Evolutionary conservation across 179 eudicot species (phyloP), one percentile per base, ranked within the genome.

Genomic region (Silene vulgaris): DNA sequence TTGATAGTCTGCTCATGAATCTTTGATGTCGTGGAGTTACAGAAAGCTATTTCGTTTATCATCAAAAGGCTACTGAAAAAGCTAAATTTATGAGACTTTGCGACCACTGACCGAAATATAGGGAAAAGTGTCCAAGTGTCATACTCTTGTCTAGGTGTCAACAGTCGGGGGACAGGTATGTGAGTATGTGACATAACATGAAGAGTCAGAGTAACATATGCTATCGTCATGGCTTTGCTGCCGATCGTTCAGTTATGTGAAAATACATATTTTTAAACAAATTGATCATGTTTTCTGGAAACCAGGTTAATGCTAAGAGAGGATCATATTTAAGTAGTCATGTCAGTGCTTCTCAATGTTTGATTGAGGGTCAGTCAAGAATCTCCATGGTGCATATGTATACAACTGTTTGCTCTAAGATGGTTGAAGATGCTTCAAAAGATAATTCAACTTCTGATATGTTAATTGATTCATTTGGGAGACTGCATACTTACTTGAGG

Each of bases 401-500:
- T 79, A 67, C 88, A 57, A 87, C 94, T 80, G 80, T 84, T 62
- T 85, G 89, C 73, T 83, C 86, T 23, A 82, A 74, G 37, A 81
- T 83, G 69, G 73, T 78, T 37, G 92, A 82, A 59, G 89, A 88
- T 74, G 71, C 82, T 45, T 71, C 83, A 23, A 84, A 84, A 77
- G 82, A 72, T 45, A 78, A 71, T 70, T 74, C 84, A 35, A 75
- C 79, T 79, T 89, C 98, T 77, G 88, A 90, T 75, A 92, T 92
- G 94, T 67, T 94, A 71, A 81, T 84, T 72, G 98, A 94, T 84
- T 87, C 96, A 43, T 94, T 94, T 71, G 98, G 98, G 81, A 91
- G 98, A 86, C 69, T 78, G 75, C 98, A 94, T 73, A 91, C 92
- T 50, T 94, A 94, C 79, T 85, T 94, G 84, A 87, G 98, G 75